Evolutionary conservation across 768 basidiomycete species (phyloP).

Genomic region (Auriscalpium microsporum): DNA sequence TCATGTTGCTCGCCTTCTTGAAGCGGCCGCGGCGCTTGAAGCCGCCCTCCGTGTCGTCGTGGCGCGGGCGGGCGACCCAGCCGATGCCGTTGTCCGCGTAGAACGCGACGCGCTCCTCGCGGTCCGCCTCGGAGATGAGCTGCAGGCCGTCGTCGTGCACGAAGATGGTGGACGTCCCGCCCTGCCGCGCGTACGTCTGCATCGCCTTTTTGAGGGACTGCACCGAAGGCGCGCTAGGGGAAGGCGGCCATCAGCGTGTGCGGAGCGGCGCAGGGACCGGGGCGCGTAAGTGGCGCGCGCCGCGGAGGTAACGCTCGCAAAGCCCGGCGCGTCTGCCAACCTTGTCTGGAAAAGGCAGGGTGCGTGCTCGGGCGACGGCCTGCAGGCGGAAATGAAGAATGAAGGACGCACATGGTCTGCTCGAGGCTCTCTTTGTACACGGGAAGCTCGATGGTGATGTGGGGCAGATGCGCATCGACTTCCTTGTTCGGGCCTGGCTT

Average conservation of each 20-base stretch:
- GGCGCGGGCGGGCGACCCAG: slow-evolving; percentile 75
- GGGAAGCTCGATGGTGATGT: slow-evolving; percentile 75
- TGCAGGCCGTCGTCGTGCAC: slow-evolving; percentile 83
- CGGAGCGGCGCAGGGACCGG: no score
- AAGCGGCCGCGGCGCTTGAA: slow-evolving; percentile 81
- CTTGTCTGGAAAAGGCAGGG: background rate
- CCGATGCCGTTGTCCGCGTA: slow-evolving; percentile 74
- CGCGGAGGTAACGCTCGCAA: background rate
- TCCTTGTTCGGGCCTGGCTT: slow-evolving; percentile 53
- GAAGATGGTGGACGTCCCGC: slow-evolving; percentile 71
- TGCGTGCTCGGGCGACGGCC: background rate
- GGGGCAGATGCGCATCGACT: slow-evolving; percentile 58
- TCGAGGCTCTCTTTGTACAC: slow-evolving; percentile 85
- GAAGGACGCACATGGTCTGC: slow-evolving; percentile 62
- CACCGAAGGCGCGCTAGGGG: slow-evolving; percentile 58
- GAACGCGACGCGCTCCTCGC: slow-evolving; percentile 58
- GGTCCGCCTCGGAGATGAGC: slow-evolving; percentile 51
- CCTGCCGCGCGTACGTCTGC: slow-evolving; percentile 89
- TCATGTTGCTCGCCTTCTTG: slow-evolving; percentile 94
- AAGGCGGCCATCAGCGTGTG: slow-evolving; percentile 2
- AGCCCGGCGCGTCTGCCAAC: background rate
- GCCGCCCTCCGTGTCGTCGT: slow-evolving; percentile 51
- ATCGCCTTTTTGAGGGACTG: slow-evolving; percentile 76
- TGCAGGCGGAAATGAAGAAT: background rate
- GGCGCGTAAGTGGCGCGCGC: no score